These are phyloP conservation scores for Penicillium canescens DNA, from an alignment of 495 filamentous ascomycete species.

Conservation along the genomic window DNA sequence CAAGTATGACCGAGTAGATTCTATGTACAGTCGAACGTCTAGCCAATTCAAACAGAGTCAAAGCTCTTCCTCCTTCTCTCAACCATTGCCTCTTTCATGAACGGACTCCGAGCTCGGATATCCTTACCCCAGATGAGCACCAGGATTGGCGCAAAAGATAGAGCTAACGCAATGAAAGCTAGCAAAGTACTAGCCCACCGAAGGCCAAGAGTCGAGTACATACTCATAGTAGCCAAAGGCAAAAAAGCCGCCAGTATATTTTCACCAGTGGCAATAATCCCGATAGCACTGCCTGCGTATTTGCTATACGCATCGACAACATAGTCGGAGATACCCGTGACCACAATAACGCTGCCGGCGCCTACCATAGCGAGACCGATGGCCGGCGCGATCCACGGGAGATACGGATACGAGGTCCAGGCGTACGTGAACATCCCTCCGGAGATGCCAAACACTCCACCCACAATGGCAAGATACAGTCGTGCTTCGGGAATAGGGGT, in stretches of 20 bases:
- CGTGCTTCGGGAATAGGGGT: conserved; percentile 39
- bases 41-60: conserved; percentile 18
- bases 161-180: conserved; percentile 27
- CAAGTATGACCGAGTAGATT: background rate
- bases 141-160: conserved; percentile 27
- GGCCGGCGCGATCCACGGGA: conserved; percentile 40
- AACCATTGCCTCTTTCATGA: conserved; percentile 37
- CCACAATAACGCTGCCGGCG: conserved; percentile 17
- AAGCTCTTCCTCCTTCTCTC: conserved; percentile 27
- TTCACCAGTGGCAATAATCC: conserved; percentile 21
- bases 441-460: conserved; percentile 32
- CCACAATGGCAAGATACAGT: conserved; percentile 32
- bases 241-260: conserved; percentile 25
- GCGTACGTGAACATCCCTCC: conserved; percentile 42
- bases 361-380: conserved; percentile 40
- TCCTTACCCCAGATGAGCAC: conserved; percentile 31
- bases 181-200: conserved; percentile 38
- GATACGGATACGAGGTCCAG: conserved; percentile 34
- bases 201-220: conserved; percentile 35
- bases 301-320: conserved; percentile 29
- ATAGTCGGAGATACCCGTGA: conserved; percentile 23
- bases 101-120: conserved; percentile 33
- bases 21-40: background rate
- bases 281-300: conserved; percentile 27
- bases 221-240: conserved; percentile 31